Conservation (phyloP, 2,329 filamentous ascomycete genomes). For the Conoideocrella luteorostrata region DNA sequence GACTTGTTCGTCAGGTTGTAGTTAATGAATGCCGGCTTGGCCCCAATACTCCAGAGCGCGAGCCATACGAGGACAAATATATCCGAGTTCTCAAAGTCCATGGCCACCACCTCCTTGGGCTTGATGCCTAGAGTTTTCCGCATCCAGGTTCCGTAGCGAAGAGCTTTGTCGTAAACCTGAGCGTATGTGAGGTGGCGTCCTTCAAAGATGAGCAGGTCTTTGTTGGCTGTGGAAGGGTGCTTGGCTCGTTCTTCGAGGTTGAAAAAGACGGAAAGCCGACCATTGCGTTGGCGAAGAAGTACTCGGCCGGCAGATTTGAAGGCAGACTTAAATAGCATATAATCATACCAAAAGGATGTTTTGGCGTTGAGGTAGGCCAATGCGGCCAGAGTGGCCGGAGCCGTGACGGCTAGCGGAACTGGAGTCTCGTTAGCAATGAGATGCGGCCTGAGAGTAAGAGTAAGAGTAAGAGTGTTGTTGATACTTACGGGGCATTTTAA, state of each 20-base stretch:
- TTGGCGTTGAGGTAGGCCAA: constrained; percentile 76
- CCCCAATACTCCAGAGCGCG: constrained; percentile 77
- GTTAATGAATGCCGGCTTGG: constrained; percentile 80
- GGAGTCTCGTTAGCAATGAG: background rate
- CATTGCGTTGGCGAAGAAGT: constrained; percentile 44
- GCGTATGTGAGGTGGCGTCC: constrained; percentile 65
- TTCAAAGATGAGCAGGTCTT: constrained; percentile 60
- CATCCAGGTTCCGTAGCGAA: constrained; percentile 73
- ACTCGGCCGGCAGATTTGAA: constrained; percentile 38
- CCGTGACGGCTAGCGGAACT: constrained; percentile 49
- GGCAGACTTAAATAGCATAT: constrained; percentile 49
- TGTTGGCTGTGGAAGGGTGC: constrained; percentile 41
- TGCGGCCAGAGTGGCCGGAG: constrained; percentile 57
- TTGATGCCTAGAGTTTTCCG: constrained; percentile 56
- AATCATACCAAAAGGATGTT: constrained; percentile 60
- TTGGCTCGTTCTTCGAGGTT: constrained; percentile 61
- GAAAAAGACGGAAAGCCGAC: constrained; percentile 69
- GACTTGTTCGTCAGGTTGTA: constrained; percentile 71
- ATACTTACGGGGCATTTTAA: background rate
- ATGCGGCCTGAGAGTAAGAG: too few relatives aligned
- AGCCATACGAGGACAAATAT: constrained; percentile 69
- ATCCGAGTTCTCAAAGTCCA: constrained; percentile 78
- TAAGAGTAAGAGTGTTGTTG: too few relatives aligned
- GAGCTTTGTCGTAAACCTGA: constrained; percentile 62
- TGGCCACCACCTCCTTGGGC: constrained; percentile 68